Evolutionary conservation across 441 rosid genomes (phyloP).

Genomic region (Theobroma grandiflorum): DNA sequence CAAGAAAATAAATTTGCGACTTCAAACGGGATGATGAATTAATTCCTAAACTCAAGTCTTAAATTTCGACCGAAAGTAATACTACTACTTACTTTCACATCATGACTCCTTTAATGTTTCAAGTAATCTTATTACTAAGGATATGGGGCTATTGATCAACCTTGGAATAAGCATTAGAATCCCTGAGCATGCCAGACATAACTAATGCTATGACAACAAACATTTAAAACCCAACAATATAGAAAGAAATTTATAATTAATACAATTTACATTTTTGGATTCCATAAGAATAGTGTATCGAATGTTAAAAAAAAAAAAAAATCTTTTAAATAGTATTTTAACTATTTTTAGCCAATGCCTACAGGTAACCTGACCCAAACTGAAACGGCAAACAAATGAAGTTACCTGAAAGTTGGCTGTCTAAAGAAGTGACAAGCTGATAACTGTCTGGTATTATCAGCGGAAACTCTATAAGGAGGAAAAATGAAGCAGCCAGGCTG

Average conservation of each 20-base stretch:
- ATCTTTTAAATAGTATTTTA: no score
- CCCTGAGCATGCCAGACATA: not conserved
- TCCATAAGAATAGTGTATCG: no score
- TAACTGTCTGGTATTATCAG: slow-evolving; percentile 8
- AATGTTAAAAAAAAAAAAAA: no score
- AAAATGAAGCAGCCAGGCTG: slow-evolving; percentile 18
- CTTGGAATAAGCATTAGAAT: no score
- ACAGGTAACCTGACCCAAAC: not conserved
- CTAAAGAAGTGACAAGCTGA: slow-evolving; percentile 34
- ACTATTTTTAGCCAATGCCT: not conserved
- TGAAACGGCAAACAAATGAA: not conserved
- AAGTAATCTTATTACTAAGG: not conserved
- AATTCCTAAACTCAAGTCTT: not conserved
- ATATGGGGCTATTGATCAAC: not conserved
- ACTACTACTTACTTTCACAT: not conserved
- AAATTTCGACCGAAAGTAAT: not conserved
- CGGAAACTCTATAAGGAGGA: slow-evolving; percentile 24
- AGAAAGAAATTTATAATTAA: no score
- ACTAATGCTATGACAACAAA: not conserved
- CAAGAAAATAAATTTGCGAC: not conserved
- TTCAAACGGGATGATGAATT: not conserved
- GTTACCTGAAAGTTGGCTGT: slow-evolving; percentile 44
- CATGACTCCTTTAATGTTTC: not conserved
- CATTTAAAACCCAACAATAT: not conserved
- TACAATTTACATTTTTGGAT: no score